phyloP scores from a whole-genome alignment of 768 basidiomycete species.

The Auriscalpium microsporum region DNA sequence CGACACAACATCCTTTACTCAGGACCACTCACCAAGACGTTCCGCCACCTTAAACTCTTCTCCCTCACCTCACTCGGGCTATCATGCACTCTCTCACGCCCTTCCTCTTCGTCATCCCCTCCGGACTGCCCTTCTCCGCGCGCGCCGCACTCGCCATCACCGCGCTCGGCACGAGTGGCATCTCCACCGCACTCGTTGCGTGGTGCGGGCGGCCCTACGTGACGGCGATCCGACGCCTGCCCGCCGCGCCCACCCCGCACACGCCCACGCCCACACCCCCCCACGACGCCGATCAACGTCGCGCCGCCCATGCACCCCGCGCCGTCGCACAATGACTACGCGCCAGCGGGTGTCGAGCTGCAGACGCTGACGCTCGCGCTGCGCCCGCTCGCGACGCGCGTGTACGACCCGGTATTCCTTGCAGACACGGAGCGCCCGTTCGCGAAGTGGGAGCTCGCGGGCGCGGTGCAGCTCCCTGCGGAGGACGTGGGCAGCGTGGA shows the following conservation, averaged over 20 bases:
- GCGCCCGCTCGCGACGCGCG: constrained; percentile 53
- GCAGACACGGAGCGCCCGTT: constrained; percentile 60
- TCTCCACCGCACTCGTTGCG: constrained; percentile 68
- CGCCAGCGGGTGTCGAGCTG: constrained; percentile 53
- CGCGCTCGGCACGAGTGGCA: constrained; percentile 62
- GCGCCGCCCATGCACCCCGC: constrained; percentile 23
- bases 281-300: constrained; percentile 23
- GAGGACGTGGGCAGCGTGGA: constrained; percentile 28
- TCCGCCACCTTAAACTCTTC: constrained; percentile 73
- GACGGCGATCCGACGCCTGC: constrained; percentile 43
- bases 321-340: constrained; percentile 15
- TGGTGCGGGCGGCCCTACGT: constrained; percentile 75
- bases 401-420: constrained; percentile 69
- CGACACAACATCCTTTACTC: constrained; percentile 36
- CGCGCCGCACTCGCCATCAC: constrained; percentile 59
- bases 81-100: constrained; percentile 59
- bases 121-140: constrained; percentile 61
- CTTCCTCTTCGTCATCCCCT: constrained; percentile 76
- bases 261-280: neutral
- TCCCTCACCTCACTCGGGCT: constrained; percentile 71
- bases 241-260: neutral
- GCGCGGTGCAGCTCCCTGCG: constrained; percentile 36
- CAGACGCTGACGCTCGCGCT: constrained; percentile 58
- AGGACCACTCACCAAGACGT: constrained; percentile 66
- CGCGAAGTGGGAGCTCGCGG: constrained; percentile 74